phyloP scores from a whole-genome alignment of 2,329 filamentous ascomycete species.

The Coniochaeta hoffmannii region DNA sequence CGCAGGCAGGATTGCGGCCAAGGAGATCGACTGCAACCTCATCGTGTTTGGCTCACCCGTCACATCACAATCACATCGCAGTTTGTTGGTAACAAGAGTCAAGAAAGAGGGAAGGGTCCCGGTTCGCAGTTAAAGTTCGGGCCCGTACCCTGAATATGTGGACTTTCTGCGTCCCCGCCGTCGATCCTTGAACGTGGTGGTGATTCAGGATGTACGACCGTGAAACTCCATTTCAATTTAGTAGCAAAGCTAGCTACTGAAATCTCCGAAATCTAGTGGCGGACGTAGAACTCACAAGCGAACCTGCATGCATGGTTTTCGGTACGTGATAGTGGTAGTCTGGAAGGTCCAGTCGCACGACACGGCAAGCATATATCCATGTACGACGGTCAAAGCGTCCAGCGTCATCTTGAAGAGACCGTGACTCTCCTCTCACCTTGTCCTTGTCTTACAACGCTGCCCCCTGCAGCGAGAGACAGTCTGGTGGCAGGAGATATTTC shows the following conservation, averaged over 20 bases:
- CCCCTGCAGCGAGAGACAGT: background rate
- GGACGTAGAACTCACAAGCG: too few species aligned
- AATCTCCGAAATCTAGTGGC: too few species aligned
- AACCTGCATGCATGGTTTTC: too few species aligned
- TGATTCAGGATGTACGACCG: too few species aligned
- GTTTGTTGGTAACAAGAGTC: background rate
- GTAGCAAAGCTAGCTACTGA: too few species aligned
- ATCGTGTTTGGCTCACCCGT: background rate
- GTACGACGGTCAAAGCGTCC: too few species aligned
- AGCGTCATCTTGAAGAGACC: background rate
- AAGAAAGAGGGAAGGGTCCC: background rate
- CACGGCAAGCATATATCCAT: too few species aligned
- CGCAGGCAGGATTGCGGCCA: background rate
- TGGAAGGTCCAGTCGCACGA: too few species aligned
- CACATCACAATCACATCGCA: background rate
- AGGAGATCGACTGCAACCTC: background rate
- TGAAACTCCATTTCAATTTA: too few species aligned
- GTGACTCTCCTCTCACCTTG: too few species aligned
- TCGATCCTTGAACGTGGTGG: background rate
- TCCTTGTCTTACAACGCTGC: too few species aligned
- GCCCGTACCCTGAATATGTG: background rate
- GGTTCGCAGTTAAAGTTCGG: background rate
- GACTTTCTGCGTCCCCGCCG: background rate
- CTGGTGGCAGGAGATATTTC: background rate
- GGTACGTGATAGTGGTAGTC: too few species aligned